Conservation (phyloP, 768 basidiomycete genomes). For the Termitomyces sp. region DNA sequence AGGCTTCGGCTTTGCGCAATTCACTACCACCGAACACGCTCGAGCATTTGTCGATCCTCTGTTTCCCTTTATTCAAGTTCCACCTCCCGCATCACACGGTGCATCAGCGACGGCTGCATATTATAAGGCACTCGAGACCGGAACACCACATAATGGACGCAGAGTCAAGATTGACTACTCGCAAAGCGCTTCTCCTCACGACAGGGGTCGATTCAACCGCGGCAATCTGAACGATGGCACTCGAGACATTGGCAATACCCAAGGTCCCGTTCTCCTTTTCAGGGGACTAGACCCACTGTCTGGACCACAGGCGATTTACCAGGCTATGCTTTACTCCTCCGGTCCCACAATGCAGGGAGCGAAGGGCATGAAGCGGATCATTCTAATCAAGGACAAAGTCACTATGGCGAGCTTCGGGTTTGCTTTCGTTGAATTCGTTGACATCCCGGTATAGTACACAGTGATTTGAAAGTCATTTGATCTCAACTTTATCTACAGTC, state of each 20-base stretch:
- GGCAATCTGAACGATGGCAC: slow-evolving; percentile 88
- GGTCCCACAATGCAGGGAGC: slow-evolving; percentile 75
- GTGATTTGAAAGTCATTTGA: neutral
- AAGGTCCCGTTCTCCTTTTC: slow-evolving; percentile 79
- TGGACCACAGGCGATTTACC: slow-evolving; percentile 80
- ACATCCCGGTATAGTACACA: slow-evolving; percentile 56
- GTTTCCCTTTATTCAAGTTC: slow-evolving; percentile 88
- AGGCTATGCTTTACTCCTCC: slow-evolving; percentile 77
- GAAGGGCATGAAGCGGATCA: slow-evolving; percentile 81
- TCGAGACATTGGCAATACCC: slow-evolving; percentile 87
- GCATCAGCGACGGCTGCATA: slow-evolving; percentile 68
- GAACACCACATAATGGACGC: slow-evolving; percentile 68
- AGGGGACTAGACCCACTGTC: slow-evolving; percentile 87
- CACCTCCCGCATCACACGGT: slow-evolving; percentile 86
- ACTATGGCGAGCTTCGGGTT: slow-evolving; percentile 90
- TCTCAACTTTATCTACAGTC: slow-evolving; percentile 42
- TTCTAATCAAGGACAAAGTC: slow-evolving; percentile 84
- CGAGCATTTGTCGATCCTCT: slow-evolving; percentile 86
- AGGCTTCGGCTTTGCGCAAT: slow-evolving; percentile 97
- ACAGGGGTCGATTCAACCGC: slow-evolving; percentile 51
- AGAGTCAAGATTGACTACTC: slow-evolving; percentile 96
- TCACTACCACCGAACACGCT: slow-evolving; percentile 79
- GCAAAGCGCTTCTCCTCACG: slow-evolving; percentile 71
- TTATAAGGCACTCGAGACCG: slow-evolving; percentile 70
- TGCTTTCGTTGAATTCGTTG: slow-evolving; percentile 89